These are phyloP conservation scores for Phytopythium sindhum DNA, from an alignment of 352 stramenopile species.

Conservation along the genomic window DNA sequence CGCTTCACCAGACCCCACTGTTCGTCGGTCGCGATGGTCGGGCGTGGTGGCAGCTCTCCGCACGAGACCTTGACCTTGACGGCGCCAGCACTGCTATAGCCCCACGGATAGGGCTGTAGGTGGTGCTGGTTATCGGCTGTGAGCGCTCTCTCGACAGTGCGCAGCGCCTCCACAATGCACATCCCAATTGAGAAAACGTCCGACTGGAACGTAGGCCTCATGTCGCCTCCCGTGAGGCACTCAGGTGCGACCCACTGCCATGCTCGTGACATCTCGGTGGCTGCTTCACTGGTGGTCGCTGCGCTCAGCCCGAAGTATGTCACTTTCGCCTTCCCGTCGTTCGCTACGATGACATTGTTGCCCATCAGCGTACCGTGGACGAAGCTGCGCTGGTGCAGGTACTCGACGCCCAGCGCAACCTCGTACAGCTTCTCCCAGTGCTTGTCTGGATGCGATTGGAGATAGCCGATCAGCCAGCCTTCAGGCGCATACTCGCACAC, in stretches of 20 bases:
- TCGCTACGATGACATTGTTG: not conserved
- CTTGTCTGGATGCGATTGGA: not conserved
- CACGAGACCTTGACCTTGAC: not conserved
- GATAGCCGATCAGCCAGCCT: not conserved
- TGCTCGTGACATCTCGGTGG: not conserved
- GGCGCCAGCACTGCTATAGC: not conserved
- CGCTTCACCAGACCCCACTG: not conserved
- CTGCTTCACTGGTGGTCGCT: not conserved
- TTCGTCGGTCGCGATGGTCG: not conserved
- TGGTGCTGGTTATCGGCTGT: not conserved
- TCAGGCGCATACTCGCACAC: not conserved
- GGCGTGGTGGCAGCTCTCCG: not conserved
- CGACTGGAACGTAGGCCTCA: not conserved
- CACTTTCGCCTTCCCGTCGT: not conserved
- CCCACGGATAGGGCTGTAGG: not conserved
- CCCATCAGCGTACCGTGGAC: not conserved
- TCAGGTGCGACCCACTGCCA: not conserved
- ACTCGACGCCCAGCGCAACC: not conserved
- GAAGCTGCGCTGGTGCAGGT: not conserved
- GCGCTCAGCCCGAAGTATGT: not conserved
- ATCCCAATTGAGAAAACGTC: not conserved
- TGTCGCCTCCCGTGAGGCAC: not conserved
- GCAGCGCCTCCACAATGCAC: not conserved
- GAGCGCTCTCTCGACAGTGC: not conserved
- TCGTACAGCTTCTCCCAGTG: not conserved